These are phyloP conservation scores for Pseudopyrenochaeta lycopersici DNA, from an alignment of 2,329 filamentous ascomycete genomes.

Conservation along the genomic window DNA sequence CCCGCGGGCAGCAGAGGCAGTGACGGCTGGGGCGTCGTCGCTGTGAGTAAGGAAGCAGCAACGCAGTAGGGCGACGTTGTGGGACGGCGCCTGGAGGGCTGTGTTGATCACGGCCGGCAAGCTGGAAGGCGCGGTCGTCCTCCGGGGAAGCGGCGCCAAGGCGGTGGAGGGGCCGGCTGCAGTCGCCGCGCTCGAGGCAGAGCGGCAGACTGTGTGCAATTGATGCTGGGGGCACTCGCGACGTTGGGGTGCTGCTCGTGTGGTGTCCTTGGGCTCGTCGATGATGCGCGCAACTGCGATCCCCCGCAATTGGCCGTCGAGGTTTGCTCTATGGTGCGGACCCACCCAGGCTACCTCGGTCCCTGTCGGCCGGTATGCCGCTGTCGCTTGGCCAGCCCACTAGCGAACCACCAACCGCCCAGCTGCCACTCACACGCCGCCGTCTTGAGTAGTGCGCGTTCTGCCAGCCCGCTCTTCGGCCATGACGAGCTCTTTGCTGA, in stretches of 20 bases:
- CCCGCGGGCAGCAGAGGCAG: slow-evolving; percentile 11
- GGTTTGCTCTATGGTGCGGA: slow-evolving; percentile 25
- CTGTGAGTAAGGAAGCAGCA: slow-evolving; percentile 22
- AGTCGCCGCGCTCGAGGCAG: neutral
- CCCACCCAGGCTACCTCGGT: slow-evolving; percentile 19
- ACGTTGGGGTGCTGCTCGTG: slow-evolving; percentile 21
- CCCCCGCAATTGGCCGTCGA: slow-evolving; percentile 40
- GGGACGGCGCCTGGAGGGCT: slow-evolving; percentile 30
- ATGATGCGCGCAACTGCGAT: slow-evolving; percentile 32
- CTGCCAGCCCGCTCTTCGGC: neutral
- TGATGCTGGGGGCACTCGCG: slow-evolving; percentile 2
- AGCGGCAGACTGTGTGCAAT: slow-evolving; percentile 2
- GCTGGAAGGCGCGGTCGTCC: slow-evolving; percentile 9
- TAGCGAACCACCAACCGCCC: slow-evolving; percentile 5
- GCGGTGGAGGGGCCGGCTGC: neutral
- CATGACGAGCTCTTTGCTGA: neutral
- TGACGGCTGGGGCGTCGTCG: slow-evolving; percentile 19
- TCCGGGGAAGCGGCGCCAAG: neutral
- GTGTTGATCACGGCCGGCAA: slow-evolving; percentile 13
- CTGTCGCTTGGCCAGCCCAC: slow-evolving; percentile 10
- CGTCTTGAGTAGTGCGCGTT: neutral
- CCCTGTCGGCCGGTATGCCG: slow-evolving; percentile 20
- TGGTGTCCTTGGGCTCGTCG: slow-evolving; percentile 15
- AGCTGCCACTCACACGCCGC: neutral
- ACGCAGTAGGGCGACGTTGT: slow-evolving; percentile 28